Evolutionary conservation across 768 basidiomycete genomes (phyloP).

Genomic region (Chalciporus chontae): DNA sequence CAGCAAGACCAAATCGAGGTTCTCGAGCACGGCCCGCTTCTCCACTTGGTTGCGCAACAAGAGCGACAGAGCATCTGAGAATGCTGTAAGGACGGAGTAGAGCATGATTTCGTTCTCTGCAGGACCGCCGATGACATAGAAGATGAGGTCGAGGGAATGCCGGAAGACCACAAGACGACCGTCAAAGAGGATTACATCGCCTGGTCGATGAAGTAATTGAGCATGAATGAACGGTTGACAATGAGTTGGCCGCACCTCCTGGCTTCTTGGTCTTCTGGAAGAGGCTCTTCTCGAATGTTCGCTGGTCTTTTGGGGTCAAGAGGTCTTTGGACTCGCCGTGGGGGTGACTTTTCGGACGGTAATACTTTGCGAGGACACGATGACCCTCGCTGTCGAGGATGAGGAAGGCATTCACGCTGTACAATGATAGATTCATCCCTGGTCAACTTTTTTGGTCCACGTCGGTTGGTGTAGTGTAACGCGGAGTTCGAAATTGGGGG

Average conservation of each 20-base stretch:
- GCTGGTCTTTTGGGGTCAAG: conserved; percentile 83
- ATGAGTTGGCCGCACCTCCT: conserved; percentile 59
- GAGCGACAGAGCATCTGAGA: conserved; percentile 82
- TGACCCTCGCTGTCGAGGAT: conserved; percentile 95
- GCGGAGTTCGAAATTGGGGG: conserved; percentile 23
- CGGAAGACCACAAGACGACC: conserved; percentile 90
- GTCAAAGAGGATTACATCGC: conserved; percentile 92
- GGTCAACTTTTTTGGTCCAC: background rate
- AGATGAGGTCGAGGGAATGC: conserved; percentile 91
- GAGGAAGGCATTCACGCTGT: conserved; percentile 82
- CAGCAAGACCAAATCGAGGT: conserved; percentile 86
- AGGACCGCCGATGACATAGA: conserved; percentile 88
- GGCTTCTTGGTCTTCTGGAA: conserved; percentile 95
- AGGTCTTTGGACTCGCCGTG: conserved; percentile 62
- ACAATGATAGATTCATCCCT: conserved; percentile 75
- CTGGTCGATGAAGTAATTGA: conserved; percentile 35
- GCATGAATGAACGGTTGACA: background rate
- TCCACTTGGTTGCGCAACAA: conserved; percentile 90
- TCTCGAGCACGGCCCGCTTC: conserved; percentile 92
- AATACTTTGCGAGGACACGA: conserved; percentile 95
- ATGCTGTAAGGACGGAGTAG: conserved; percentile 74
- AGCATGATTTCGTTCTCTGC: conserved; percentile 97
- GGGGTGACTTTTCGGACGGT: conserved; percentile 66
- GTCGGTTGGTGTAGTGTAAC: background rate
- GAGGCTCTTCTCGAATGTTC: conserved; percentile 91